Base-by-base conservation (phyloP, 2,329 filamentous ascomycete species). In the Tolypocladium inflatum region DNA sequence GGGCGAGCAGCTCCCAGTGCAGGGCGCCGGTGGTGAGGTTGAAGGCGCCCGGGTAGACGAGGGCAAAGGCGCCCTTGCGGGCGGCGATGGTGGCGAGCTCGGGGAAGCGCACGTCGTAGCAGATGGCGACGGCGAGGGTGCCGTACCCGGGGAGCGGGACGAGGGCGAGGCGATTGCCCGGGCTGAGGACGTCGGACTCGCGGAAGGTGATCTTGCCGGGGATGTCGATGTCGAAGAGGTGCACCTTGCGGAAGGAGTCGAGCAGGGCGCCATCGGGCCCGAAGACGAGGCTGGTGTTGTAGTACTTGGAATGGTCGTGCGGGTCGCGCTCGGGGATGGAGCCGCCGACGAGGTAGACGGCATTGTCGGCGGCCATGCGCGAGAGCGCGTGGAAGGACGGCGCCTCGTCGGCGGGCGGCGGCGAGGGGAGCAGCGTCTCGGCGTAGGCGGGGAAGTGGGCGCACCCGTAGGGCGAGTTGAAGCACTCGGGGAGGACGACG, bases 211-310 rank as follows among this genome's bases (percentile, higher is more conserved):
- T 96, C 76, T 92, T 92, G 61, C 91, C 93, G 0, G 94, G 94
- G 63, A 99, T 97, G 71, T 96, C 88, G 66, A 99, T 99, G 74
- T 97, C 94, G 73, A 99, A 99, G 50, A 99, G 81, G 74, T 99
- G 94, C 50, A 94, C 86, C 77, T 99, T 99, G 66, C 94, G 85
- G 73, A 97, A 92, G 2, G 86, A 90, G 7, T 86, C 90, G n/a
- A 99, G 80, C 54, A 97, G 79, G n/a, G 80, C 71, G 4, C 94
- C 94, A 11, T 80, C 76, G 0, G 91, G 92, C 0, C 80, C 83
- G 73, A 99, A 99, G 9, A 88, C 85, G 53, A 99, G 78, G 35
- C 85, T 88, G 3, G 94, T 97, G 76, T 99, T 99, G 80, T 94
- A 96, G 75, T 92, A 89, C 64, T 89, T 88, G 3, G 63, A 67